Evolutionary conservation across 106 monocot genomes (phyloP).

Genomic region (Phalaenopsis aphrodite): DNA sequence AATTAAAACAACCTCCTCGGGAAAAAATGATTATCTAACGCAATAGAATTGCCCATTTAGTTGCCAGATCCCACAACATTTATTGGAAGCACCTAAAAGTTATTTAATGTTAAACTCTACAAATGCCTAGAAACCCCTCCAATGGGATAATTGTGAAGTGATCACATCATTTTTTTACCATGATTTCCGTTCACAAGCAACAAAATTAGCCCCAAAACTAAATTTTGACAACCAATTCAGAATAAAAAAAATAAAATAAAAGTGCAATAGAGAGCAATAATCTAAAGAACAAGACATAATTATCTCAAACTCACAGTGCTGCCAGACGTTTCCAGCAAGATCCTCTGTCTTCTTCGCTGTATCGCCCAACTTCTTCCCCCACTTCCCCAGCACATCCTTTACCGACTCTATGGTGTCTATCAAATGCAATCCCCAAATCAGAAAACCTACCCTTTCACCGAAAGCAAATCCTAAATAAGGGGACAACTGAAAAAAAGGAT

Average conservation of each 20-base stretch:
- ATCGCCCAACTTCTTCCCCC: slow-evolving; percentile 20
- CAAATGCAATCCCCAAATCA: neutral
- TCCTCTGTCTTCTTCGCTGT: slow-evolving; percentile 18
- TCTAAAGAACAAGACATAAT: neutral
- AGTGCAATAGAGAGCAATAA: neutral
- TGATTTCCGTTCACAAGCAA: neutral
- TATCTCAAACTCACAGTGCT: slow-evolving; percentile 10
- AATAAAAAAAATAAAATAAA: neutral
- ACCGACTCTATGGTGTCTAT: slow-evolving; percentile 16
- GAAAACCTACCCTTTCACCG: neutral
- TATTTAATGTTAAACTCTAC: neutral
- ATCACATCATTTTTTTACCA: neutral
- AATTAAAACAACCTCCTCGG: neutral
- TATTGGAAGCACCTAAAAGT: neutral
- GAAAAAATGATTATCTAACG: neutral
- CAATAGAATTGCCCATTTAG: neutral
- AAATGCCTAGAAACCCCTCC: neutral
- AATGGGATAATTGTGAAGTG: neutral
- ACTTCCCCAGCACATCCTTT: slow-evolving; percentile 17
- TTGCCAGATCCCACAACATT: neutral
- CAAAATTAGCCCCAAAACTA: too few species aligned
- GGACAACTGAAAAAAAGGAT: neutral
- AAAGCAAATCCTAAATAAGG: neutral
- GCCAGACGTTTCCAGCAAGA: slow-evolving; percentile 20
- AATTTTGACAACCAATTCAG: too few species aligned